Percentiles rank a stretch among this genome's conserved stretches.
Conservation (phyloP, 345 rosid species). For the Eutrema heterophyllum region DNA sequence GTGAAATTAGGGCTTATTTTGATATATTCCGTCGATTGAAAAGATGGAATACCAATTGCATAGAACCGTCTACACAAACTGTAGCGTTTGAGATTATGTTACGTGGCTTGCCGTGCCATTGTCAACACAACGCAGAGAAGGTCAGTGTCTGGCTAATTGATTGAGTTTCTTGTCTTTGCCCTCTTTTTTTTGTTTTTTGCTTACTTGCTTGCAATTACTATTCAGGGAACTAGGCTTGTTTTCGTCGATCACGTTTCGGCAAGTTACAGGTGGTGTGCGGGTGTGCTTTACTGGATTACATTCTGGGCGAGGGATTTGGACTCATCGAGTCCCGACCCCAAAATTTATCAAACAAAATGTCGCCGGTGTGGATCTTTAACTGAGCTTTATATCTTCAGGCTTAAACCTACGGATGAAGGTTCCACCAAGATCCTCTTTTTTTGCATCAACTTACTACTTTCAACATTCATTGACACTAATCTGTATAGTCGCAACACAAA, state of each 20-base stretch:
- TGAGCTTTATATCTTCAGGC: neutral
- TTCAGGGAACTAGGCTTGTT: conserved; percentile 1
- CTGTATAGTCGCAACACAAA: too few species aligned
- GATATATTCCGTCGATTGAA: neutral
- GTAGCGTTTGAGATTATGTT: neutral
- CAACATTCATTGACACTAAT: too few species aligned
- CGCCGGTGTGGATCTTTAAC: neutral
- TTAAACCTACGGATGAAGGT: conserved; percentile 9
- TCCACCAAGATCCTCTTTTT: neutral
- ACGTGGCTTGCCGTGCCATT: neutral
- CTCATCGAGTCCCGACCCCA: neutral
- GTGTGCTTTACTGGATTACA: neutral
- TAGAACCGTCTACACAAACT: too few species aligned
- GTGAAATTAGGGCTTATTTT: too few species aligned
- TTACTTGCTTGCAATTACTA: neutral
- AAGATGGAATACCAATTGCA: too few species aligned
- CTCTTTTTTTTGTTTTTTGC: too few species aligned
- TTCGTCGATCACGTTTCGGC: conserved; percentile 9
- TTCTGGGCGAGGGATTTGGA: conserved; percentile 14
- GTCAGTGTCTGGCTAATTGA: neutral
- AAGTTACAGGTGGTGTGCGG: neutral
- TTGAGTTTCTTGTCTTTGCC: too few species aligned
- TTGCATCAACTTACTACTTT: neutral
- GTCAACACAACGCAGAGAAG: neutral
- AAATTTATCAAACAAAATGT: neutral